Evolutionary conservation across 768 basidiomycete genomes (phyloP), one percentile per base, ranked within the genome.

Genomic region (Lepiota venenata): DNA sequence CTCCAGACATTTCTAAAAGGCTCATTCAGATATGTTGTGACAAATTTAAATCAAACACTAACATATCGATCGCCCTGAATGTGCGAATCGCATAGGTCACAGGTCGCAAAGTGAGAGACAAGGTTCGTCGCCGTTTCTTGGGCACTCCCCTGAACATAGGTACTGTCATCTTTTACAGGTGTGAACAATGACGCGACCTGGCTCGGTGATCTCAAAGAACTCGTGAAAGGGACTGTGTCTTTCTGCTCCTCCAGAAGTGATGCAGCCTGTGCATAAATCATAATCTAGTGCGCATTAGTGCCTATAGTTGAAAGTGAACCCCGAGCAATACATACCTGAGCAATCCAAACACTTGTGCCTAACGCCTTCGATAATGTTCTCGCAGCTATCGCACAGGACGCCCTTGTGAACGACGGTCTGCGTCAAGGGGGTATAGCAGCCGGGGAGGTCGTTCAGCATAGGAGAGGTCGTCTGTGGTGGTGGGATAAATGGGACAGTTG

Each of bases 311-410:
- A 14, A 10, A 21, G 14, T 1, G 11, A 11, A 44, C 27, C 3
- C 12, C 39, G 25, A 14, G 18, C 15, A 52, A 20, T 16, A 68
- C 77, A 49, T 64, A 88, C 87, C 76, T 45, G 77, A 73, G 65
- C 91, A 93, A 59, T 90, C 86, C 18, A 90, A 68, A 62, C 91
- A 93, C 67, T 93, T 93, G 66, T 90, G 84, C 41, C 92, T 76
- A 51, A 83, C 64, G 10, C 91, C 91, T 52, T 78, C 70, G 37
- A 93, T 74, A 3, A 68, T 76, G 18, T 68, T 59, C 4, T 75
- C 59, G 66, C 91, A 94, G 14, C 60, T 61, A 65, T 93, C 87
- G 65, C 91, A 94, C 8, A 74, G 43, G n/a, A 90, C 70, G 25
- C 78, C 78, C 29, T 47, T 63, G 64, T 91, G 88, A 37, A 85